Conservation (phyloP, 129 eudicot species). For the Pulicaria dysenterica region DNA sequence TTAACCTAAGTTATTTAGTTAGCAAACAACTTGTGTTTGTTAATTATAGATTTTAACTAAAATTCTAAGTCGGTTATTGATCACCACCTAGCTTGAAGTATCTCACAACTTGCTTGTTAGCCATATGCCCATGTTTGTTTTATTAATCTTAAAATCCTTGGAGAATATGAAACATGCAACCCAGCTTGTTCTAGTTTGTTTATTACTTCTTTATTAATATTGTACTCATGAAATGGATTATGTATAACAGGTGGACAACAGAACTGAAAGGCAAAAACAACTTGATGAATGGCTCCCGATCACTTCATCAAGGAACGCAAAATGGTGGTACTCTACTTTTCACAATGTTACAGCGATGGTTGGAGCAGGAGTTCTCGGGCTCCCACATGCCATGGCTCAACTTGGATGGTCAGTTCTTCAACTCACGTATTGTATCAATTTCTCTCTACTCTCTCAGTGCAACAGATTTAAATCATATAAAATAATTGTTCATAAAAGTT, state of each 20-base stretch:
- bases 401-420: conserved; percentile 57
- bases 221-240: background rate
- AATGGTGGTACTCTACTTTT: conserved; percentile 68
- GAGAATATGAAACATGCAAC: background rate
- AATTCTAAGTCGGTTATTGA: too few relatives aligned
- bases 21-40: too few relatives aligned
- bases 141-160: background rate
- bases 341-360: conserved; percentile 74
- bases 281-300: conserved; percentile 60
- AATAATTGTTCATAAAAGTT: too few relatives aligned
- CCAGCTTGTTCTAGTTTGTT: background rate
- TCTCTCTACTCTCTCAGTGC: background rate
- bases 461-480: background rate
- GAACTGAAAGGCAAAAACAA: conserved; percentile 41
- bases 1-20: too few relatives aligned
- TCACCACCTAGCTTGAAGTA: too few relatives aligned
- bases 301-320: conserved; percentile 57
- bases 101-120: too few relatives aligned
- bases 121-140: too few relatives aligned
- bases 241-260: conserved; percentile 36
- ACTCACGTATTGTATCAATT: background rate
- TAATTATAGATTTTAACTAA: too few relatives aligned
- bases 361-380: conserved; percentile 67
- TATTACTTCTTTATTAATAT: background rate
- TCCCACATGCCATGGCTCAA: conserved; percentile 64